Conservation (phyloP, 495 filamentous ascomycete species). For the Collariella sp. region DNA sequence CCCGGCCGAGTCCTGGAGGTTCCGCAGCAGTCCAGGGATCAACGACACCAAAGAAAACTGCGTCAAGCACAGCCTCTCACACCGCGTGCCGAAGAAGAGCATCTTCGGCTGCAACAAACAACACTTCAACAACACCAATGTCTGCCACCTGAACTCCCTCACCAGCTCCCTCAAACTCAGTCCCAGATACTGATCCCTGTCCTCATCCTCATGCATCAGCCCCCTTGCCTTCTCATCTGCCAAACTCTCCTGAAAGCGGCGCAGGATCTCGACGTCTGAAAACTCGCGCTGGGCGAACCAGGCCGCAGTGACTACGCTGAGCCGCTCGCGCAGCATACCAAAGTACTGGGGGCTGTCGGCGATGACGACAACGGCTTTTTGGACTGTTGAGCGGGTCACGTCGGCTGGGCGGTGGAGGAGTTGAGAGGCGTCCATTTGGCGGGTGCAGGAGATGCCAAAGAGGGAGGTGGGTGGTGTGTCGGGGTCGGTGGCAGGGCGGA, state of each 20-base stretch:
- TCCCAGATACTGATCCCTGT: conserved; percentile 83
- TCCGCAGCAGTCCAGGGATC: conserved; percentile 81
- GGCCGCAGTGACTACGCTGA: conserved; percentile 81
- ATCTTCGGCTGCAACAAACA: conserved; percentile 96
- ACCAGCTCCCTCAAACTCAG: conserved; percentile 86
- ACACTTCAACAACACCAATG: conserved; percentile 87
- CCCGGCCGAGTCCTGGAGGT: conserved; percentile 84
- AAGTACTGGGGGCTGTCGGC: conserved; percentile 79
- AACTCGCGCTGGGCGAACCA: conserved; percentile 95
- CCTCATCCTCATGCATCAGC: conserved; percentile 56
- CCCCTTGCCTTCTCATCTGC: conserved; percentile 52
- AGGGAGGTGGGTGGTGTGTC: conserved; percentile 70
- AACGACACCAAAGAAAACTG: conserved; percentile 93
- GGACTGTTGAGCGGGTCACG: conserved; percentile 90
- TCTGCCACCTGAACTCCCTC: conserved; percentile 88
- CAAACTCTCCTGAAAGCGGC: conserved; percentile 88
- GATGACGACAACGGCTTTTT: conserved; percentile 97
- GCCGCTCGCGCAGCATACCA: conserved; percentile 69
- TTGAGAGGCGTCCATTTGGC: conserved; percentile 74
- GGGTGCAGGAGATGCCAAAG: conserved; percentile 92
- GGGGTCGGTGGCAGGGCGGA: conserved; percentile 51
- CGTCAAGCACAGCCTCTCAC: conserved; percentile 93
- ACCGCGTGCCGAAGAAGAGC: conserved; percentile 95
- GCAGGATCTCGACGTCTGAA: conserved; percentile 42
- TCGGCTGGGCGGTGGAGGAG: conserved; percentile 72